These are phyloP conservation scores for Saccharomyces hybrid DNA, from an alignment of 1,139 yeast genomes.

Conservation along the genomic window DNA sequence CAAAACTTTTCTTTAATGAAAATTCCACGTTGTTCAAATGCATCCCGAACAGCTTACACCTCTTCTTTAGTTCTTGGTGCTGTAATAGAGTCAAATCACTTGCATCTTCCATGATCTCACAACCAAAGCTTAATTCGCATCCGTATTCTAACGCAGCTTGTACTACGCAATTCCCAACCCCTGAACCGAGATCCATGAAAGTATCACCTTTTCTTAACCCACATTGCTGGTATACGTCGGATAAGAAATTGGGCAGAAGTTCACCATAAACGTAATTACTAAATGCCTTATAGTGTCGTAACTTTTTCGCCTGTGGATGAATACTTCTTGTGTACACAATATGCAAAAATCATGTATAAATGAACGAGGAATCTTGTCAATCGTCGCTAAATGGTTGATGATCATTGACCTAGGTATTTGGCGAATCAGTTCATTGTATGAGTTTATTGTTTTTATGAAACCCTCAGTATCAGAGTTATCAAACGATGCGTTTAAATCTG, in stretches of 20 bases:
- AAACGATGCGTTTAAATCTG: slow-evolving; percentile 39
- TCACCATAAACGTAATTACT: slow-evolving; percentile 92
- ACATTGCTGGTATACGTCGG: slow-evolving; percentile 61
- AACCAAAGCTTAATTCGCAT: slow-evolving; percentile 68
- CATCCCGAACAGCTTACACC: slow-evolving; percentile 60
- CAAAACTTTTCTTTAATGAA: slow-evolving; percentile 64
- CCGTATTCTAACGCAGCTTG: slow-evolving; percentile 89
- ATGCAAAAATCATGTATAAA: slow-evolving; percentile 59
- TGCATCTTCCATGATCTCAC: slow-evolving; percentile 83
- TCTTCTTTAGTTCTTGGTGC: slow-evolving; percentile 46
- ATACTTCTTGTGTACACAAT: slow-evolving; percentile 72
- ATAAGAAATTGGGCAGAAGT: slow-evolving; percentile 66
- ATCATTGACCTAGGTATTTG: slow-evolving; percentile 33
- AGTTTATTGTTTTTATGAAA: slow-evolving; percentile 34
- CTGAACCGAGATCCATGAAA: slow-evolving; percentile 84
- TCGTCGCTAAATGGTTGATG: slow-evolving; percentile 33
- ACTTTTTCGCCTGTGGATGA: slow-evolving; percentile 59
- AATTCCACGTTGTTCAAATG: slow-evolving; percentile 48
- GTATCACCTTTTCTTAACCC: slow-evolving; percentile 45
- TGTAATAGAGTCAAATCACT: slow-evolving; percentile 61
- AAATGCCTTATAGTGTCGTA: slow-evolving; percentile 73
- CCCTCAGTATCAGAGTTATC: slow-evolving; percentile 33
- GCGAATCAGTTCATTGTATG: slow-evolving; percentile 37
- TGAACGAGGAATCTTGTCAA: slow-evolving; percentile 44
- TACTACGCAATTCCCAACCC: slow-evolving; percentile 85